These are phyloP conservation scores for Fulvia fulva DNA, from an alignment of 2,329 filamentous ascomycete genomes.

Conservation along the genomic window DNA sequence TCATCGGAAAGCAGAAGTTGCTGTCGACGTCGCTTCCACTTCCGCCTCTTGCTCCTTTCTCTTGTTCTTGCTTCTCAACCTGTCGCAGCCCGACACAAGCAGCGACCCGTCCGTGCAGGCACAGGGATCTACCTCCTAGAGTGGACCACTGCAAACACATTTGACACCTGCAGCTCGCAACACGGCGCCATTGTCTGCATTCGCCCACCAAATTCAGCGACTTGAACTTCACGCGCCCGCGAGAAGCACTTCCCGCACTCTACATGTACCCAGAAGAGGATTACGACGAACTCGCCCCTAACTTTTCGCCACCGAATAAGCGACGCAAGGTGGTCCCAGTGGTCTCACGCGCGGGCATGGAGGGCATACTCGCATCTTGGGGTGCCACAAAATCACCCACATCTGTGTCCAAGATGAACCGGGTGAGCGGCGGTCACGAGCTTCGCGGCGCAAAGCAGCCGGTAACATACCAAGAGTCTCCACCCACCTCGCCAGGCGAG, in stretches of 20 bases:
- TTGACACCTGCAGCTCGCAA: neutral
- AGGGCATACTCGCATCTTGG: constrained; percentile 28
- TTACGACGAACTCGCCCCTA: constrained; percentile 3
- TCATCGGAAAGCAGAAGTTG: neutral
- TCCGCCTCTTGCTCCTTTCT: neutral
- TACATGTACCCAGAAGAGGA: constrained; percentile 4
- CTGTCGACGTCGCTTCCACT: neutral
- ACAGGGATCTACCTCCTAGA: neutral
- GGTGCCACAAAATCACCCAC: constrained; percentile 24
- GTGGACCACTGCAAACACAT: neutral
- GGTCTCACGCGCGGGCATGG: constrained; percentile 13
- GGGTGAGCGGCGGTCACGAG: constrained; percentile 10
- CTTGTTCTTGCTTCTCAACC: neutral
- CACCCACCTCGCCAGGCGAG: constrained; percentile 9
- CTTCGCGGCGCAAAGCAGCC: constrained; percentile 10
- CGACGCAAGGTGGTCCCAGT: constrained; percentile 18
- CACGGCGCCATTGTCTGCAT: neutral
- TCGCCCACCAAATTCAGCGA: neutral
- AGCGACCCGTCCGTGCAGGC: neutral
- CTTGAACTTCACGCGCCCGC: neutral
- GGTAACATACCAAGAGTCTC: constrained; percentile 24
- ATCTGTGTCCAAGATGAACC: constrained; percentile 26
- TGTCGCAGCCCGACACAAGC: neutral
- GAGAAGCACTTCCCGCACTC: neutral
- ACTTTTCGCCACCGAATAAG: constrained; percentile 22